phyloP scores from a whole-genome alignment of 116 monocot genomes.

The Iris pallida region DNA sequence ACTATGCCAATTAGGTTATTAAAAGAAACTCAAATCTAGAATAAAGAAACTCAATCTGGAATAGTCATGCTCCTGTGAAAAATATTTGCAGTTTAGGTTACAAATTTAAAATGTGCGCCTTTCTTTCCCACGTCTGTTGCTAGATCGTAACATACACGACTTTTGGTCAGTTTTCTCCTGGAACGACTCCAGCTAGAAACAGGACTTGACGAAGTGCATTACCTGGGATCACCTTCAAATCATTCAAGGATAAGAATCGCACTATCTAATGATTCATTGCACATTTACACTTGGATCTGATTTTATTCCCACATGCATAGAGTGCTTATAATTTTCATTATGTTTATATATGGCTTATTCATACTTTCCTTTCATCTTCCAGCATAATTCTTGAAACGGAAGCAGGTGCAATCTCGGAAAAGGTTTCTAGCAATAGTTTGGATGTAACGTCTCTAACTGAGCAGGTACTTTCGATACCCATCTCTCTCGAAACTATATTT shows the following conservation, averaged over 20 bases:
- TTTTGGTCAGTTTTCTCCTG: no score
- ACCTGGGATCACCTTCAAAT: no score
- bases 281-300: background rate
- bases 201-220: no score
- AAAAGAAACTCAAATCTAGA: no score
- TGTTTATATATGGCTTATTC: background rate
- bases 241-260: background rate
- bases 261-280: background rate
- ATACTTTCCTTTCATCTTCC: background rate
- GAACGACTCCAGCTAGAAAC: background rate
- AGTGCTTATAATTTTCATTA: background rate
- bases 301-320: background rate
- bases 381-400: constrained; percentile 19
- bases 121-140: no score
- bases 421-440: background rate
- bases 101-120: no score
- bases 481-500: background rate
- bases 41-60: no score
- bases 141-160: no score
- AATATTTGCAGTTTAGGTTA: no score
- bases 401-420: constrained; percentile 11
- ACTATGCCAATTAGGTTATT: background rate
- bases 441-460: constrained; percentile 7
- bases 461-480: constrained; percentile 9
- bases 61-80: no score